phyloP scores from a whole-genome alignment of 225 moss, liverwort and hornwort species.

The Physcomitrellopsis africana region DNA sequence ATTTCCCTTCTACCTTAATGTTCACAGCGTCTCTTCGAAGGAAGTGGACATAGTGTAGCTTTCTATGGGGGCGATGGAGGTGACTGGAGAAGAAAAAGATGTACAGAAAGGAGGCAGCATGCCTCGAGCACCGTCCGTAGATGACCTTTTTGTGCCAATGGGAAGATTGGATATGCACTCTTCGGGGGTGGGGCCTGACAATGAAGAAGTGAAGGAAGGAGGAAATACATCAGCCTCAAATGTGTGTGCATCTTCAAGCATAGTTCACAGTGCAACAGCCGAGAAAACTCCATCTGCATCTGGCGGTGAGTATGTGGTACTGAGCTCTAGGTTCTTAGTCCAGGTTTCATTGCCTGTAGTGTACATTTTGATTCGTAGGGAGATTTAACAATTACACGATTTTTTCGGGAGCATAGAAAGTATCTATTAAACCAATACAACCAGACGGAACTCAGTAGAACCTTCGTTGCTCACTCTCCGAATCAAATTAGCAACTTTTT shows the following conservation, averaged over 20 bases:
- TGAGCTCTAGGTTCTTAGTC: constrained; percentile 20
- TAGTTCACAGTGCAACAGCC: constrained; percentile 26
- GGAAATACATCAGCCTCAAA: constrained; percentile 35
- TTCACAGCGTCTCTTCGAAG: constrained; percentile 11
- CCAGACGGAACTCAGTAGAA: neutral
- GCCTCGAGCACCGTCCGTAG: constrained; percentile 69
- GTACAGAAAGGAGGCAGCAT: constrained; percentile 49
- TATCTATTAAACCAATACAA: neutral
- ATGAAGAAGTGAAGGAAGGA: constrained; percentile 19
- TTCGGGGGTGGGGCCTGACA: constrained; percentile 28
- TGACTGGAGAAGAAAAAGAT: constrained; percentile 46
- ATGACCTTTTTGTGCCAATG: constrained; percentile 81
- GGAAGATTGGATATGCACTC: constrained; percentile 79
- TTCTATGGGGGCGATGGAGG: constrained; percentile 67
- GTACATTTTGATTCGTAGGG: neutral
- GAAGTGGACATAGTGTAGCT: constrained; percentile 18
- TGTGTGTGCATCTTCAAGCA: constrained; percentile 32
- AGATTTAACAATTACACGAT: neutral
- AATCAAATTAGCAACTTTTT: constrained; percentile 1
- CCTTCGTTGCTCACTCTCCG: constrained; percentile 19
- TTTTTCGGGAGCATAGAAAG: neutral
- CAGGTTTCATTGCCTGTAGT: too few species aligned
- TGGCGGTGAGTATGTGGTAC: constrained; percentile 49
- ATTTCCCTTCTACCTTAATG: neutral
- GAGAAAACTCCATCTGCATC: constrained; percentile 35